Evolutionary conservation across 2,329 filamentous ascomycete species (phyloP), one percentile per base, ranked within the genome.

Genomic region (Aureobasidium mangrovei): DNA sequence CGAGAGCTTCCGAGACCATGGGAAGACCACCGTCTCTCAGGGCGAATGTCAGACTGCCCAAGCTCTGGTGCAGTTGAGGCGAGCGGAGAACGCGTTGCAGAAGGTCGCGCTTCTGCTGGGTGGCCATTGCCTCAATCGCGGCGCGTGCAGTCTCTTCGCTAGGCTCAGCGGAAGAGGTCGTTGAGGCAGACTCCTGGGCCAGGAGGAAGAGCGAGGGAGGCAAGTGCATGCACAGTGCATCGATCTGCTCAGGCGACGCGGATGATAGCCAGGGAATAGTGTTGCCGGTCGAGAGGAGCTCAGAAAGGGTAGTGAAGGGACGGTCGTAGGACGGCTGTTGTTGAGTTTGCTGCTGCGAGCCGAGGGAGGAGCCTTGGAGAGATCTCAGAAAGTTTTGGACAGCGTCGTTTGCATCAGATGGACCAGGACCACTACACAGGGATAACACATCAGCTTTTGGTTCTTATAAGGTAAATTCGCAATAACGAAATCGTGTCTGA

Each of bases 381-480:
- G 91, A 95, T 58, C 85, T 82, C 63, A 97, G 79, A 69, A 98
- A 91, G 71, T 91, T 91, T 66, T 89, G 86, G 60, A 97, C 88
- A 58, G 88, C 82, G 39, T 82, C 79, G 55, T 85, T 84, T 64
- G 90, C 84, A 72, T 95, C 86, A 61, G 64, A 76, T 60, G 77
- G 73, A 18, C 18, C 18, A 35, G 47, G 29, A 64, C 77, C 80
- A 74, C 84, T 88, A 71, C 61, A 63, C 41, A n/a, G 1, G 10
- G n/a, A 51, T 18, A 8, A 31, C 28, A 46, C 24, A 44, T 52
- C 53, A 54, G 53, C 53, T 32, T 24, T 26, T 27, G 9, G 18
- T 24, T 48, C 53, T 48, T 26, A 18, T 10, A 35, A 47, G 12
- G 26, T n/a, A 28, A 4, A 10, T 29, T 4, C 26, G 32, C 49